Conservation (phyloP, 352 stramenopile species). For the Phytopythium chamaehyphon region DNA sequence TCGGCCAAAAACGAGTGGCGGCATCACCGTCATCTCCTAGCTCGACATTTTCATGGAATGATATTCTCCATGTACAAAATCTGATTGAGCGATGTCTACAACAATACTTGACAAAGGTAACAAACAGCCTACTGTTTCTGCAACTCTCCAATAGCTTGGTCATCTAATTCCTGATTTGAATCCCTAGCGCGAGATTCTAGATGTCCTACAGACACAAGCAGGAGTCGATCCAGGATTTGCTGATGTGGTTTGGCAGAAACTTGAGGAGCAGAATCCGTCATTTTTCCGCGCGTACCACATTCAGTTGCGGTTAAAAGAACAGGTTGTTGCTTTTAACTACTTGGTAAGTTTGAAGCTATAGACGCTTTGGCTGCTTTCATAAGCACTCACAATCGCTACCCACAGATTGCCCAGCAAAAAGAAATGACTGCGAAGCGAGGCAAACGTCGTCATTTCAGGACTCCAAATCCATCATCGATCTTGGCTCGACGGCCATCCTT, state of each 20-base stretch:
- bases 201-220: conserved; percentile 55
- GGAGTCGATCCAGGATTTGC: conserved; percentile 85
- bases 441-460: conserved; percentile 16
- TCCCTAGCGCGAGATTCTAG: conserved; percentile 57
- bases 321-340: conserved; percentile 91
- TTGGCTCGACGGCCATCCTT: too few species aligned
- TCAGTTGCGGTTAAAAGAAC: conserved; percentile 86
- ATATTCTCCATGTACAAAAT: conserved; percentile 87
- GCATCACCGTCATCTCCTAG: conserved; percentile 15
- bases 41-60: conserved; percentile 78
- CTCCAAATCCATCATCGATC: background rate
- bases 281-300: conserved; percentile 88
- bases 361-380: too few species aligned
- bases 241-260: conserved; percentile 88
- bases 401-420: conserved; percentile 65
- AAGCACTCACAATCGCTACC: background rate
- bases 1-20: conserved; percentile 21
- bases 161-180: background rate
- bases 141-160: background rate
- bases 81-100: conserved; percentile 89
- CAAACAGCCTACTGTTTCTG: background rate
- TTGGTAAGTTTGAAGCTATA: too few species aligned
- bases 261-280: conserved; percentile 88
- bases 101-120: conserved; percentile 89
- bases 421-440: conserved; percentile 54